phyloP scores from a whole-genome alignment of 1,284 basidiomycete species.

The Schizophyllum commune region DNA sequence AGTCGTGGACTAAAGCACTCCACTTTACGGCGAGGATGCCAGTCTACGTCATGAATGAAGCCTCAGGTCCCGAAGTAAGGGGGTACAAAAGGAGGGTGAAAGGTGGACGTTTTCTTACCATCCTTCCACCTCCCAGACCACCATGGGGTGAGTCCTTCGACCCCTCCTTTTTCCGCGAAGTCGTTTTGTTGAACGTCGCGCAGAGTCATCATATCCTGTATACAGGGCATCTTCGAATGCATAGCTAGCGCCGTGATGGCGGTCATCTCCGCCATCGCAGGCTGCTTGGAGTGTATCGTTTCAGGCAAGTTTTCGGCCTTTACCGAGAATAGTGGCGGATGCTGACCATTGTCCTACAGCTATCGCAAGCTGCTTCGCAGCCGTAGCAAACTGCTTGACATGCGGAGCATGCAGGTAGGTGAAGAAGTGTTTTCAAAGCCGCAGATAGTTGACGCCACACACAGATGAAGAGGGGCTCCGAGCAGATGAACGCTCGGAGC shows the following conservation, averaged over 20 bases:
- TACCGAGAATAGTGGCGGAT: background rate
- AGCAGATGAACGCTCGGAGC: background rate
- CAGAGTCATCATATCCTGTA: constrained; percentile 28
- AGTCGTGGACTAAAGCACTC: too few relatives aligned
- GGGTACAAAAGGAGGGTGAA: too few relatives aligned
- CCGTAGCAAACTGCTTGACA: constrained; percentile 30
- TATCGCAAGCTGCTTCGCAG: constrained; percentile 15
- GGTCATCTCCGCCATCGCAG: constrained; percentile 30
- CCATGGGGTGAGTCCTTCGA: too few relatives aligned
- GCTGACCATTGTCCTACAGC: background rate
- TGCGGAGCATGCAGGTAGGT: constrained; percentile 25
- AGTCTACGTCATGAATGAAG: too few relatives aligned
- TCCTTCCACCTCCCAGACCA: too few relatives aligned
- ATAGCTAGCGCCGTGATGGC: constrained; percentile 35
- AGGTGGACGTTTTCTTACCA: too few relatives aligned
- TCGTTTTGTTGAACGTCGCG: too few relatives aligned
- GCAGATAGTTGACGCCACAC: background rate
- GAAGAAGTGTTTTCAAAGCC: background rate
- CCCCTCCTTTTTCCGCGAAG: too few relatives aligned
- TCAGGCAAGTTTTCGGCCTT: constrained; percentile 22
- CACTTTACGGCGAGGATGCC: too few relatives aligned
- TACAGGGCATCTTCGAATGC: constrained; percentile 31
- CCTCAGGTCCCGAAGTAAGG: too few relatives aligned
- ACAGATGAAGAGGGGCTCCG: background rate
- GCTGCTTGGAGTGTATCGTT: constrained; percentile 37